A percentile compares a stretch with the other conserved stretches of the same genome.
Evolutionary conservation across 2,329 filamentous ascomycete species (phyloP).

Genomic region (Mycosphaerella sp.): DNA sequence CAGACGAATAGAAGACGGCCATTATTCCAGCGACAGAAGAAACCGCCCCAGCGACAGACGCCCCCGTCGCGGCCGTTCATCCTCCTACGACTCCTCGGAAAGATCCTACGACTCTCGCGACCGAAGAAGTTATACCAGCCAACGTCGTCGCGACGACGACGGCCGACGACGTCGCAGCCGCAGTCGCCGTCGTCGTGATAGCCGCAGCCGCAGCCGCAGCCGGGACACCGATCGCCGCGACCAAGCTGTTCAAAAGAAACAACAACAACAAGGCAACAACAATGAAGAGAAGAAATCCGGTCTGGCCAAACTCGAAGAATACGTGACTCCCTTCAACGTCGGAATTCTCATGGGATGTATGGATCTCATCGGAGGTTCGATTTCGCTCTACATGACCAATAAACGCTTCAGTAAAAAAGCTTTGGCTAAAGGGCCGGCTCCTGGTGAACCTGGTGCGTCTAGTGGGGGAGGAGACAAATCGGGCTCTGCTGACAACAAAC

Average conservation of each 20-base stretch:
- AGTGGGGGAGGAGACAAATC: slow-evolving; percentile 2
- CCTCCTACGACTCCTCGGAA: slow-evolving; percentile 7
- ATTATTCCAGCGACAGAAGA: slow-evolving; percentile 2
- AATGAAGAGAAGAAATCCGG: slow-evolving; percentile 7
- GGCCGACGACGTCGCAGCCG: slow-evolving; percentile 4
- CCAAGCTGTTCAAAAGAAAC: slow-evolving; percentile 5
- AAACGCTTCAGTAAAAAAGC: slow-evolving; percentile 18
- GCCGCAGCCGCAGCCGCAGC: slow-evolving; percentile 6
- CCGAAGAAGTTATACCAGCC: background rate
- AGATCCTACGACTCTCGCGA: slow-evolving; percentile 7
- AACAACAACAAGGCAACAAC: background rate
- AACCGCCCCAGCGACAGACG: slow-evolving; percentile 1
- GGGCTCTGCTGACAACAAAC: slow-evolving; percentile 8
- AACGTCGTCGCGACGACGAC: slow-evolving; percentile 1
- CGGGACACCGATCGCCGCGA: slow-evolving; percentile 2
- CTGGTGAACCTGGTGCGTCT: slow-evolving; percentile 8
- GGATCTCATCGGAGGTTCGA: slow-evolving; percentile 16
- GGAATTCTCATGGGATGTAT: slow-evolving; percentile 18
- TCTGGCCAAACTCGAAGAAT: slow-evolving; percentile 6
- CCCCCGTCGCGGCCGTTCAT: slow-evolving; percentile 1
- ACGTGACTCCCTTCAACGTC: slow-evolving; percentile 18
- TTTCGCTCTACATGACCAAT: slow-evolving; percentile 18
- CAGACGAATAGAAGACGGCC: background rate
- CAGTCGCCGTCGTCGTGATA: slow-evolving; percentile 4
- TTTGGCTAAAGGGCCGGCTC: slow-evolving; percentile 8